Percentiles rank a stretch among this genome's conserved stretches.
Conservation (phyloP, 108 stramenopile genomes). For the Skeletonema grethae region DNA sequence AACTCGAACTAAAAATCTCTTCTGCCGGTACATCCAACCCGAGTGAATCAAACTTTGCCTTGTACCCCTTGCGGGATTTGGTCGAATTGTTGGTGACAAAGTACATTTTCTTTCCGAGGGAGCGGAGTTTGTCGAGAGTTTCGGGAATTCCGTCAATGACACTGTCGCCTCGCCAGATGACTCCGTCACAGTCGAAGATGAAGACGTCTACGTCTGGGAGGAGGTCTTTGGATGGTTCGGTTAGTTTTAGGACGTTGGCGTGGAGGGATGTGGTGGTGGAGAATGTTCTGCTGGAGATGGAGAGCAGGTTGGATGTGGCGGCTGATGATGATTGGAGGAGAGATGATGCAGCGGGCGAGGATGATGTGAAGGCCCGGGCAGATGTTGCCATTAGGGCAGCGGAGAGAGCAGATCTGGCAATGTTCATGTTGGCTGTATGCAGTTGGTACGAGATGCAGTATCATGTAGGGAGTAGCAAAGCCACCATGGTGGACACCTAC, state of each 20-base stretch:
- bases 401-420: slow-evolving; percentile 29
- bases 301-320: not conserved
- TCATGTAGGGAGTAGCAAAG: too few relatives aligned
- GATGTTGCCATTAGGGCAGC: slow-evolving; percentile 29
- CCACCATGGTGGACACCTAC: too few relatives aligned
- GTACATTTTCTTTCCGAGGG: slow-evolving; percentile 92
- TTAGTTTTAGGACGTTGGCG: slow-evolving; percentile 74
- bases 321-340: not conserved
- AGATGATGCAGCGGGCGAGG: slow-evolving; percentile 12
- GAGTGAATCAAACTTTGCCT: slow-evolving; percentile 92
- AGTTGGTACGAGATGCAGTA: too few relatives aligned
- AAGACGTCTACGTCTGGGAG: slow-evolving; percentile 91
- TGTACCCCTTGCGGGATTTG: slow-evolving; percentile 92
- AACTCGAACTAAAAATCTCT: slow-evolving; percentile 93
- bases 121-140: slow-evolving; percentile 83
- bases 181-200: slow-evolving; percentile 99
- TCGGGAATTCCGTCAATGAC: slow-evolving; percentile 93
- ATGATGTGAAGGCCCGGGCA: slow-evolving; percentile 19
- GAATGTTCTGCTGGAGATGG: not conserved
- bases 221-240: slow-evolving; percentile 68
- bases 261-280: slow-evolving; percentile 36
- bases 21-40: slow-evolving; percentile 89
- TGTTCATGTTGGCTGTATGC: not conserved
- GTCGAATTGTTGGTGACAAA: slow-evolving; percentile 99
- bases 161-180: slow-evolving; percentile 97